phyloP scores from a whole-genome alignment of 768 basidiomycete species.

The Neoboletus magnificus region DNA sequence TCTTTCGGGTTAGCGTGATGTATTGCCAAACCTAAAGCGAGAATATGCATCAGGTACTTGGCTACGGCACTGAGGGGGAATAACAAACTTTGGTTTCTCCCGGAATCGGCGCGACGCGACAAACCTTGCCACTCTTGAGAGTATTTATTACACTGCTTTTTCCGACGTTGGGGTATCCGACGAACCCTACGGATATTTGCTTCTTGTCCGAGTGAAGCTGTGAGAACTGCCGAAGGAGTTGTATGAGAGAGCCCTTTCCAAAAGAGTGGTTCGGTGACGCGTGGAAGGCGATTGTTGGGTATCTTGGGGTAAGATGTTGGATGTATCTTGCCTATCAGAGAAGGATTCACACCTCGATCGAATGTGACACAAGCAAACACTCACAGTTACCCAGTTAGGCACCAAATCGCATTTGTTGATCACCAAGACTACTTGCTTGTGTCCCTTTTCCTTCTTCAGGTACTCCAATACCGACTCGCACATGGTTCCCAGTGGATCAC shows the following conservation, averaged over 20 bases:
- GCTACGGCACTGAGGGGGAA: not conserved
- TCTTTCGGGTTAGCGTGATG: conserved; percentile 91
- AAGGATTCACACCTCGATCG: not conserved
- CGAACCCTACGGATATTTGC: conserved; percentile 96
- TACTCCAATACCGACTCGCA: conserved; percentile 93
- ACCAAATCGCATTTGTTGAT: conserved; percentile 99
- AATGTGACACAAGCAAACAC: conserved; percentile 28
- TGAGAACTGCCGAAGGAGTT: conserved; percentile 93
- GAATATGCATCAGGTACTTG: not conserved
- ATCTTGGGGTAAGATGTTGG: conserved; percentile 89
- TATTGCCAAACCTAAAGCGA: conserved; percentile 89
- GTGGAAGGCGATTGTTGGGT: conserved; percentile 97
- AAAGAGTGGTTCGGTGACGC: conserved; percentile 99
- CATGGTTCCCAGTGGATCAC: conserved; percentile 92
- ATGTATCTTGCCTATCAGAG: conserved; percentile 82
- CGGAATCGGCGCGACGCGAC: conserved; percentile 92
- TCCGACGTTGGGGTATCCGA: conserved; percentile 98
- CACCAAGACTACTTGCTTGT: conserved; percentile 95
- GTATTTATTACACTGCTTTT: conserved; percentile 99
- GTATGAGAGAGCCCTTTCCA: conserved; percentile 97
- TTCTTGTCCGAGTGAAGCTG: conserved; percentile 98
- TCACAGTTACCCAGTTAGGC: conserved; percentile 97
- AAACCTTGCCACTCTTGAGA: conserved; percentile 96
- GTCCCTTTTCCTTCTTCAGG: conserved; percentile 92
- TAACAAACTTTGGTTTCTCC: conserved; percentile 84